Conservation (phyloP, 1,139 yeast genomes). For the Suhomyces panamericanus region DNA sequence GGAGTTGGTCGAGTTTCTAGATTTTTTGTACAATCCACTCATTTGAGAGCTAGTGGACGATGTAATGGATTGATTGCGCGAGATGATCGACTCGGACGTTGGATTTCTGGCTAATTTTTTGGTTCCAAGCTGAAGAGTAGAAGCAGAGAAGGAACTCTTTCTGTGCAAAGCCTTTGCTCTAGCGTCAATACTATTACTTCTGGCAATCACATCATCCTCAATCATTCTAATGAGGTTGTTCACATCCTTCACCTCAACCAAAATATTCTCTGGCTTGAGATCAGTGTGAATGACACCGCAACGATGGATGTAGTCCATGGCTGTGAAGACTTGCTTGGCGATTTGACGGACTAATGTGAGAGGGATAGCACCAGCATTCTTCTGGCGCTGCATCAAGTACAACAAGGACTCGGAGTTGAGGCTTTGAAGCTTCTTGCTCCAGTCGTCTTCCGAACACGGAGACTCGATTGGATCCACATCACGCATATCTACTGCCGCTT, state of each 20-base stretch:
- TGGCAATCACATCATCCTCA: slow-evolving; percentile 47
- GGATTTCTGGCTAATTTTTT: slow-evolving; percentile 3
- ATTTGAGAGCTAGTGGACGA: slow-evolving; percentile 8
- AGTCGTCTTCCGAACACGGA: slow-evolving; percentile 3
- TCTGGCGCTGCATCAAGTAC: slow-evolving; percentile 15
- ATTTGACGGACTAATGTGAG: slow-evolving; percentile 74
- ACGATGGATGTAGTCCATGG: slow-evolving; percentile 77
- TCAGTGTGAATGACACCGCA: slow-evolving; percentile 94
- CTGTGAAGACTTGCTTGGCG: slow-evolving; percentile 72
- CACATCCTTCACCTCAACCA: slow-evolving; percentile 76
- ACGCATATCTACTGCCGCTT: slow-evolving; percentile 5
- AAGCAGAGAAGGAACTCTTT: slow-evolving; percentile 4
- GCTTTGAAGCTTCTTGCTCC: slow-evolving; percentile 12
- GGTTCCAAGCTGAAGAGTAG: background rate
- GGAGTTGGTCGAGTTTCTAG: slow-evolving; percentile 24
- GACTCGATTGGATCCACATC: slow-evolving; percentile 4
- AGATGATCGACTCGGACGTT: slow-evolving; percentile 9
- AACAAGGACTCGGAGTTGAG: slow-evolving; percentile 17
- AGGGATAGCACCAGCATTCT: slow-evolving; percentile 62
- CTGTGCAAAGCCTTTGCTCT: slow-evolving; percentile 3
- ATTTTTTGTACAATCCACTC: slow-evolving; percentile 22
- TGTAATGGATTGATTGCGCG: slow-evolving; percentile 8
- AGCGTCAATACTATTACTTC: slow-evolving; percentile 10
- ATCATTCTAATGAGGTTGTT: slow-evolving; percentile 62
- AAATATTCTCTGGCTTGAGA: slow-evolving; percentile 85